Conservation (phyloP, 352 stramenopile species). For the Phytophthora rubi region DNA sequence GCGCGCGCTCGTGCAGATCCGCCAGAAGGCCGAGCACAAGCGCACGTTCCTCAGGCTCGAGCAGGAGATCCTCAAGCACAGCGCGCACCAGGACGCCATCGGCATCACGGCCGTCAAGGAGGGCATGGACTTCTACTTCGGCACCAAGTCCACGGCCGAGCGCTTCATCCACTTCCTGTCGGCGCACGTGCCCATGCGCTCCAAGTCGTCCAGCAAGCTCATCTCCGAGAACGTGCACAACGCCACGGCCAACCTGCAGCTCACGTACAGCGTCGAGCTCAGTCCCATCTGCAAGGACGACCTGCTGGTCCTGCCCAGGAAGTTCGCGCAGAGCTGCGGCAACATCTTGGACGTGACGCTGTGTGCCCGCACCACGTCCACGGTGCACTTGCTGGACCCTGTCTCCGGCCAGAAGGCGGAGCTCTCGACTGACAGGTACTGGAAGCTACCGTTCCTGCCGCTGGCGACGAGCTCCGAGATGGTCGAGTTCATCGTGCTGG, state of each 20-base stretch:
- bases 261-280: constrained; percentile 74
- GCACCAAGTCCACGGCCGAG: constrained; percentile 55
- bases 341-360: constrained; percentile 71
- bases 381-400: constrained; percentile 73
- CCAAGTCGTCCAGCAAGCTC: constrained; percentile 76
- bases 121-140: constrained; percentile 86
- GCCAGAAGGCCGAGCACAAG: constrained; percentile 79
- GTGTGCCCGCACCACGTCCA: constrained; percentile 64
- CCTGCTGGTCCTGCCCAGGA: constrained; percentile 63
- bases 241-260: constrained; percentile 68
- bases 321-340: constrained; percentile 65
- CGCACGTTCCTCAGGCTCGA: constrained; percentile 76
- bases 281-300: constrained; percentile 82
- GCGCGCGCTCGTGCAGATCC: constrained; percentile 76
- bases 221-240: constrained; percentile 77
- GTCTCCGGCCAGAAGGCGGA: constrained; percentile 60
- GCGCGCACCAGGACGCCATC: constrained; percentile 66
- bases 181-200: constrained; percentile 68
- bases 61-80: constrained; percentile 80
- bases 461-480: constrained; percentile 65
- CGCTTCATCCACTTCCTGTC: constrained; percentile 71
- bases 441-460: constrained; percentile 69
- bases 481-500: constrained; percentile 74
- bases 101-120: constrained; percentile 71
- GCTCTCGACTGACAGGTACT: constrained; percentile 71